Conservation (phyloP, 768 basidiomycete genomes). For the Lactarius pseudohatsudake region DNA sequence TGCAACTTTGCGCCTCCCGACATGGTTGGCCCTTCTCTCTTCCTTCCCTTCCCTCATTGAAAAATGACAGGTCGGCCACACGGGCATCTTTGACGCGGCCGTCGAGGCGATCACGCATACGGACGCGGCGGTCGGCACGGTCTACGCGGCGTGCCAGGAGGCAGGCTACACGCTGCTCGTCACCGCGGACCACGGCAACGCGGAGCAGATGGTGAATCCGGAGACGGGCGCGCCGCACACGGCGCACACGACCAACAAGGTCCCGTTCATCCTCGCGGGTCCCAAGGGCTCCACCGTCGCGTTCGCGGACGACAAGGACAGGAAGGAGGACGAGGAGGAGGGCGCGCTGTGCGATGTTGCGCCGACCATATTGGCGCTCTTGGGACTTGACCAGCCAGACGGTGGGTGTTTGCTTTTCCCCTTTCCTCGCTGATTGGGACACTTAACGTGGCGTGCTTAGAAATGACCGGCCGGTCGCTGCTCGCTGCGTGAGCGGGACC, state of each 20-base stretch:
- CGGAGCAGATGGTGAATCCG: conserved; percentile 88
- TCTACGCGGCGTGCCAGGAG: conserved; percentile 81
- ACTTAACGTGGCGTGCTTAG: conserved; percentile 16
- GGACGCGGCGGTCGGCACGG: conserved; percentile 83
- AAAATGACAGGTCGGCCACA: conserved; percentile 70
- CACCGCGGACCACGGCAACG: conserved; percentile 95
- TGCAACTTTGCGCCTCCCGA: conserved; percentile 98
- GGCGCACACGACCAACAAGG: conserved; percentile 86
- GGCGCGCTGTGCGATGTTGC: conserved; percentile 90
- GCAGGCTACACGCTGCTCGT: conserved; percentile 85
- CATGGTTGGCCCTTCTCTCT: conserved; percentile 51
- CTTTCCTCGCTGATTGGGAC: background rate
- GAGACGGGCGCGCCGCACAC: conserved; percentile 87
- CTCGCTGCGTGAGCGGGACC: conserved; percentile 33
- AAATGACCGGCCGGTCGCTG: conserved; percentile 60
- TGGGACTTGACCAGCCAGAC: conserved; percentile 72
- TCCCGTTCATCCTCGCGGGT: conserved; percentile 85
- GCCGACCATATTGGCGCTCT: conserved; percentile 78
- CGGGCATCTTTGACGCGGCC: conserved; percentile 88
- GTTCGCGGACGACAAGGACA: conserved; percentile 53
- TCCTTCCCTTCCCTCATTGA: too few relatives aligned
- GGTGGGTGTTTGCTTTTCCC: conserved; percentile 41
- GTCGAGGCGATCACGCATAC: conserved; percentile 86
- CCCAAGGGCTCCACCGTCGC: conserved; percentile 47
- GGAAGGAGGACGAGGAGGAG: conserved; percentile 54